Percentiles rank a stretch among this genome's conserved stretches.
These are phyloP conservation scores for Leptographium lundbergii DNA, from an alignment of 2,329 filamentous ascomycete species.

Conservation along the genomic window DNA sequence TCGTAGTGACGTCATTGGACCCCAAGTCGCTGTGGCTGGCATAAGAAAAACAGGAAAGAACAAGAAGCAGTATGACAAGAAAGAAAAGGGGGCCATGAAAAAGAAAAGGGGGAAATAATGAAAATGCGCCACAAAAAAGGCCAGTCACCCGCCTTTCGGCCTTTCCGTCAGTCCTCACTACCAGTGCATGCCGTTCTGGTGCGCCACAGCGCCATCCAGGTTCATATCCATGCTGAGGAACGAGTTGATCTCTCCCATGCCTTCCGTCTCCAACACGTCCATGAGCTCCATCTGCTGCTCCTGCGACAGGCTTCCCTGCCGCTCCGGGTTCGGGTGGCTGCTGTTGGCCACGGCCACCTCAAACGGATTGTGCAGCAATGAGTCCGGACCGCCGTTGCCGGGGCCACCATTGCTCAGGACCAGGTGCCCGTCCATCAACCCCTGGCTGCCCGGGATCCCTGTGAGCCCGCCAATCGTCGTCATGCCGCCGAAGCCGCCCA, in stretches of 20 bases:
- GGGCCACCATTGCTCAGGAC: background rate
- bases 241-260: slow-evolving; percentile 47
- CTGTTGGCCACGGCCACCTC: slow-evolving; percentile 8
- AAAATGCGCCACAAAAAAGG: background rate
- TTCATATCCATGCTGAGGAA: slow-evolving; percentile 36
- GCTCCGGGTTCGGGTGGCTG: slow-evolving; percentile 25
- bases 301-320: slow-evolving; percentile 60
- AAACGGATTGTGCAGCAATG: slow-evolving; percentile 7
- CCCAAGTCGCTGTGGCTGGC: background rate
- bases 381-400: background rate
- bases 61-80: background rate
- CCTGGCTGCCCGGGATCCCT: slow-evolving; percentile 7
- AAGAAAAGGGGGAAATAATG: background rate
- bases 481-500: slow-evolving; percentile 8
- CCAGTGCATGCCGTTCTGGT: background rate
- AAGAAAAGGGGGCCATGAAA: too few species aligned
- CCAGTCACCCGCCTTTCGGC: background rate
- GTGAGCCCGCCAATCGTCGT: slow-evolving; percentile 3
- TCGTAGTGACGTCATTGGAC: background rate
- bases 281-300: slow-evolving; percentile 76
- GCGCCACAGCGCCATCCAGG: slow-evolving; percentile 6
- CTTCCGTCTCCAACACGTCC: slow-evolving; percentile 62
- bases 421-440: background rate
- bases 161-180: too few species aligned
- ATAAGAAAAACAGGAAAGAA: background rate